Evolutionary conservation across 306 rosid genomes (phyloP), one percentile per base, ranked within the genome.

Genomic region (Trifolium pratense): DNA sequence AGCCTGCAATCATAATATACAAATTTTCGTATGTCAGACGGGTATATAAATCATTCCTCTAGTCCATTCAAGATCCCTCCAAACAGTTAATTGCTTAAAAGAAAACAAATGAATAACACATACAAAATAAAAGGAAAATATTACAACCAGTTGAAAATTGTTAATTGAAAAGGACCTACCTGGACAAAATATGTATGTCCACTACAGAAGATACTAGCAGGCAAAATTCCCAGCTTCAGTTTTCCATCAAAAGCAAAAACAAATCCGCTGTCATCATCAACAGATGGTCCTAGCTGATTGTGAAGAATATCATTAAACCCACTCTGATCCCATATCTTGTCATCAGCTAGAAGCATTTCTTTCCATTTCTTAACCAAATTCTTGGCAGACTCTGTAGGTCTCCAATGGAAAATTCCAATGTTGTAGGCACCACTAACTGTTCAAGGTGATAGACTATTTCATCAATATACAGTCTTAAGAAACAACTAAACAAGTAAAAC

Each of bases 141-240:
- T 32, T 10, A 12, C 53, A 57, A 60, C 25, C 39, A 36, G 53
- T 17, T 34, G 55, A 68, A 72, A 55, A 37, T 36, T n/a, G 12
- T 43, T 42, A 70, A 62, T 63, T 82, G 34, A 25, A 45, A 26
- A 66, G 25, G 46, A 64, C 78, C 43, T 70, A 88, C 99, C 99
- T 94, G 99, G 40, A 94, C 95, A 86, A 94, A 94, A 86, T 87
- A 94, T 64, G 96, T 88, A 80, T 94, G 99, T 43, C 99, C 96
- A 78, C 99, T 87, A 58, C 97, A 94, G 84, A 91, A 91, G 68
- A 94, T 87, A 86, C 96, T 91, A 31, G 97, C 96, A 14, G 97
- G 99, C 79, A 94, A 82, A 76, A 91, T 74, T 83, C 99, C 99
- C 64, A 94, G 80, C 90, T 91, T 94, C 75, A 91, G 83, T 75